A percentile compares a stretch with the other conserved stretches of the same genome.
phyloP scores from a whole-genome alignment of 805 yeast species.

The Debaryomyces tyrocola region DNA sequence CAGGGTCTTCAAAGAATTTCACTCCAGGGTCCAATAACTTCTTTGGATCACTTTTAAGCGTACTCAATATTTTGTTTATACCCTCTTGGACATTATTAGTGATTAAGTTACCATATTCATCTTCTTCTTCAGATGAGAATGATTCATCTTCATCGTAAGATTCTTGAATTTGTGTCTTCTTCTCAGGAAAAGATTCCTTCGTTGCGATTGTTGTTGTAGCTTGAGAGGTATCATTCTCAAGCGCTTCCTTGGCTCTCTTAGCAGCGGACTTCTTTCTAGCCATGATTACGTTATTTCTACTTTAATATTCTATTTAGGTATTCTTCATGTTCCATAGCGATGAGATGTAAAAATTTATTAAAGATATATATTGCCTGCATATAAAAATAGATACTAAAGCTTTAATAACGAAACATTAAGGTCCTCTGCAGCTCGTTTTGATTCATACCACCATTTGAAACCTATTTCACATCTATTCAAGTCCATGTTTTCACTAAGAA shows the following conservation, averaged over 20 bases:
- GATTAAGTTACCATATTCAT: conserved; percentile 83
- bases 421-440: conserved; percentile 8
- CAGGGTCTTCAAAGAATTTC: conserved; percentile 72
- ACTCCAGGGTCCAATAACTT: conserved; percentile 64
- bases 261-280: conserved; percentile 87
- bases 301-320: no score
- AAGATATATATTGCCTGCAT: background rate
- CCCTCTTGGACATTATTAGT: conserved; percentile 86
- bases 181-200: conserved; percentile 19
- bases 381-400: background rate
- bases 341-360: background rate
- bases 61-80: conserved; percentile 65
- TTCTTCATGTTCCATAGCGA: background rate
- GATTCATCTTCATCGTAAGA: conserved; percentile 25
- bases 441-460: conserved; percentile 63
- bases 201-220: conserved; percentile 1
- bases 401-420: no score
- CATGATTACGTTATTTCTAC: conserved; percentile 40
- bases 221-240: conserved; percentile 5
- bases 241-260: conserved; percentile 58
- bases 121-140: conserved; percentile 73
- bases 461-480: conserved; percentile 56
- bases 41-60: conserved; percentile 69
- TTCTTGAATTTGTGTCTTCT: conserved; percentile 19
- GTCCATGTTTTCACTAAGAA: conserved; percentile 57